Conservation (phyloP, 1,284 basidiomycete species). For the Sparassis latifolia region DNA sequence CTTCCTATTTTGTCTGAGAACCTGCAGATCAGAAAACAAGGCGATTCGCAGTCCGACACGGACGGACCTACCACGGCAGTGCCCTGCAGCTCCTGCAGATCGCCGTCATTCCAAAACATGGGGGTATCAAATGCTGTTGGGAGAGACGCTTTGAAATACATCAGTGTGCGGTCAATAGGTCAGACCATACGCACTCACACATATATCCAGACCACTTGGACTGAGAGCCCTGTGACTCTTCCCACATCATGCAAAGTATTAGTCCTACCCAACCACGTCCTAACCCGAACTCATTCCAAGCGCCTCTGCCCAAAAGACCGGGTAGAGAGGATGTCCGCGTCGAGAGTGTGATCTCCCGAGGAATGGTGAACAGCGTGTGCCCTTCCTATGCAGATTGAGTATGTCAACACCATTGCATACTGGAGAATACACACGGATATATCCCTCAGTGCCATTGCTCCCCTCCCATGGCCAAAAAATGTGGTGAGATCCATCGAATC, state of each 20-base stretch:
- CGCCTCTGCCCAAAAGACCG: constrained; percentile 43
- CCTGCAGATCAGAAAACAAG: background rate
- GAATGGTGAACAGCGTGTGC: constrained; percentile 78
- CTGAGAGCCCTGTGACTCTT: constrained; percentile 50
- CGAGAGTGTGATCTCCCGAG: constrained; percentile 74
- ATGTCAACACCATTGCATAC: background rate
- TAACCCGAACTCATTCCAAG: constrained; percentile 57
- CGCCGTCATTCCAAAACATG: constrained; percentile 87
- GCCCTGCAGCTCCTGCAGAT: constrained; percentile 74
- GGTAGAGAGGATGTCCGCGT: constrained; percentile 70
- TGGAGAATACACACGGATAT: constrained; percentile 47
- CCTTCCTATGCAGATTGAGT: constrained; percentile 43
- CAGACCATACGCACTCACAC: constrained; percentile 33
- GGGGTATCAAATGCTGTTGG: constrained; percentile 82
- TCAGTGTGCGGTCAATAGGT: background rate
- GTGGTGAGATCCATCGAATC: constrained; percentile 33
- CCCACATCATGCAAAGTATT: constrained; percentile 96
- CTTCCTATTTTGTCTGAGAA: constrained; percentile 79
- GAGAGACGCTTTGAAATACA: constrained; percentile 41
- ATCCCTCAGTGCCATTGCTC: constrained; percentile 64
- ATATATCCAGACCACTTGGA: constrained; percentile 72
- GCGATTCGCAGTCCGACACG: background rate
- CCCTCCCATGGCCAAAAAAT: constrained; percentile 59
- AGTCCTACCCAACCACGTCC: constrained; percentile 80
- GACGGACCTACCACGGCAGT: constrained; percentile 81